Percentiles rank a stretch among this genome's conserved stretches.
phyloP scores from a whole-genome alignment of 371 early-diverging fungal species.

The Actinomortierella wolfii region DNA sequence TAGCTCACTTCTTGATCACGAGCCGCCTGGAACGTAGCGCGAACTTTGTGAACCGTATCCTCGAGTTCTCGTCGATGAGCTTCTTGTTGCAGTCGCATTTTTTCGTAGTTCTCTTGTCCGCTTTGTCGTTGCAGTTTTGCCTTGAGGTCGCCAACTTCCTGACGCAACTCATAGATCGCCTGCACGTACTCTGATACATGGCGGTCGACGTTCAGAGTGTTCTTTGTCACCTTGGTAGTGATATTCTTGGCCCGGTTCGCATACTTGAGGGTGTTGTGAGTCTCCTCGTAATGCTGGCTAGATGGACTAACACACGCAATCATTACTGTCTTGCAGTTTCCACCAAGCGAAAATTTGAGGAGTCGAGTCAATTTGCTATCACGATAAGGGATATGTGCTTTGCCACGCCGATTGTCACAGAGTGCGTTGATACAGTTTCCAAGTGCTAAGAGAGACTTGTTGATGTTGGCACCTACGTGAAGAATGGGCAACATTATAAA shows the following conservation, averaged over 20 bases:
- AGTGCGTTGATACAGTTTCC: conserved; percentile 94
- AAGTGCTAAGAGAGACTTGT: conserved; percentile 84
- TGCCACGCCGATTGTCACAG: conserved; percentile 58
- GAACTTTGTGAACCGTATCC: conserved; percentile 25
- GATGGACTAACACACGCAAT: conserved; percentile 83
- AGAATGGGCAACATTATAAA: not conserved
- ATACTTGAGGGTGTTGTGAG: conserved; percentile 89
- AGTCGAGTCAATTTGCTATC: conserved; percentile 89
- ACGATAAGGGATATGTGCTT: conserved; percentile 79
- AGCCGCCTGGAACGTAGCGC: conserved; percentile 27
- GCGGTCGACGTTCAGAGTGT: conserved; percentile 56
- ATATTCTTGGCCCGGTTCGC: conserved; percentile 85
- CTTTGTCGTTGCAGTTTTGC: conserved; percentile 33
- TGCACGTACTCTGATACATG: conserved; percentile 67
- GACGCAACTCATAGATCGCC: conserved; percentile 59
- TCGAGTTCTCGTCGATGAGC: conserved; percentile 17
- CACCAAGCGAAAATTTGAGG: conserved; percentile 84
- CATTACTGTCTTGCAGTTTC: conserved; percentile 86
- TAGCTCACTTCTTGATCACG: conserved; percentile 31
- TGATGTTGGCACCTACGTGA: conserved; percentile 79
- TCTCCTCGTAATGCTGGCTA: conserved; percentile 77
- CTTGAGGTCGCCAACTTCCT: conserved; percentile 56
- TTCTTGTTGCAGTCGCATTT: conserved; percentile 17
- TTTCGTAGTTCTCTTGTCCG: conserved; percentile 11
- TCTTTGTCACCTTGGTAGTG: conserved; percentile 63